Conservation (phyloP, 495 filamentous ascomycete genomes). For the Penicillium arizonense region DNA sequence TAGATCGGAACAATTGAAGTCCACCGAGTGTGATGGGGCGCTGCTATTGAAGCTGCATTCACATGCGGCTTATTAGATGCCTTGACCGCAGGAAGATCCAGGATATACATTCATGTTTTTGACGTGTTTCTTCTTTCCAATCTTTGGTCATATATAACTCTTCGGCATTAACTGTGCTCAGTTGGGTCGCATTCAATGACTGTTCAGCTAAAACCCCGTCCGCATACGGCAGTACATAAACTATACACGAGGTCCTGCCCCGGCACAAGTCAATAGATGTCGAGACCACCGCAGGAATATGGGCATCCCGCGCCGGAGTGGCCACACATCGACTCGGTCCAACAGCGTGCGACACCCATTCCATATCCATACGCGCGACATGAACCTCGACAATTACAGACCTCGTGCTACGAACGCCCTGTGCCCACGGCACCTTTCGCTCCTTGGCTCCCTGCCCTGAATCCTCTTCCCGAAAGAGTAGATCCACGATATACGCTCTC, state of each 20-base stretch:
- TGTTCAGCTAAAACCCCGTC: constrained; percentile 8
- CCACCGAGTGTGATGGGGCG: neutral
- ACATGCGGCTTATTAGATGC: constrained; percentile 22
- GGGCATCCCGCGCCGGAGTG: constrained; percentile 20
- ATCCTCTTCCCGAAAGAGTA: constrained; percentile 12
- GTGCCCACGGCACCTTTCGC: constrained; percentile 9
- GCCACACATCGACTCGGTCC: constrained; percentile 9
- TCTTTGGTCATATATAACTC: constrained; percentile 8
- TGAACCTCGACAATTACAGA: constrained; percentile 20
- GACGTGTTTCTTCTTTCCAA: neutral
- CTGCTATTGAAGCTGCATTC: constrained; percentile 6
- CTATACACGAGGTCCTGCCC: constrained; percentile 17
- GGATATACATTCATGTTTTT: constrained; percentile 20
- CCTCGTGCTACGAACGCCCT: constrained; percentile 21
- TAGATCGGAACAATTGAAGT: neutral
- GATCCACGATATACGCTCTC: constrained; percentile 29
- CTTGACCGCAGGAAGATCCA: constrained; percentile 18
- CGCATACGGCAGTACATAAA: constrained; percentile 13
- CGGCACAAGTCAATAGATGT: constrained; percentile 20
- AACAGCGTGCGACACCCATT: constrained; percentile 11
- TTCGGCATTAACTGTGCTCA: constrained; percentile 6
- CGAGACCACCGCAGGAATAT: constrained; percentile 25
- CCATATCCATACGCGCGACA: constrained; percentile 17
- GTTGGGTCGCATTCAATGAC: constrained; percentile 19
- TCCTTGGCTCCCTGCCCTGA: constrained; percentile 17